Evolutionary conservation across 1,284 basidiomycete genomes (phyloP).

Genomic region (Heterobasidion occidentale): DNA sequence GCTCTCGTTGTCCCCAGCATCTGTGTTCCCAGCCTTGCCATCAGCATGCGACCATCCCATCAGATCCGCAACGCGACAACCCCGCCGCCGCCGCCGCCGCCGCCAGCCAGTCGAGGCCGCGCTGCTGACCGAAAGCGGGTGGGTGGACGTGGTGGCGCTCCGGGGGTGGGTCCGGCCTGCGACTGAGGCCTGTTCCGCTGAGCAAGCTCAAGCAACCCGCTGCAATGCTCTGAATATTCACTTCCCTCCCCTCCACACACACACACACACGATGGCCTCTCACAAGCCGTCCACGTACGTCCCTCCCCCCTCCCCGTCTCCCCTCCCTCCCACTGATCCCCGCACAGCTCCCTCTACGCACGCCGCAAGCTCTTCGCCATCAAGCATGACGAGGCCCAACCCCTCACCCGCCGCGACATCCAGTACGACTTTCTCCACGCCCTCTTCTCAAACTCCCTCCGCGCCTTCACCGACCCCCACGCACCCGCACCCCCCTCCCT

Average conservation of each 20-base stretch:
- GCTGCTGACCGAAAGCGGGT: background rate
- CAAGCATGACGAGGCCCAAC: conserved; percentile 54
- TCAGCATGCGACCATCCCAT: no score
- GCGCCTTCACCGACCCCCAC: conserved; percentile 39
- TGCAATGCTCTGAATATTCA: background rate
- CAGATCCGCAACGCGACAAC: no score
- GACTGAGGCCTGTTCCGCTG: background rate
- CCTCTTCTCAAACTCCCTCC: conserved; percentile 59
- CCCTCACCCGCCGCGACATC: conserved; percentile 57
- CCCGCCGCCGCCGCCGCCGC: no score
- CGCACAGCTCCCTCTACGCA: conserved; percentile 26
- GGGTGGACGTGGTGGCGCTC: no score
- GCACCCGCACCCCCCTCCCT: conserved; percentile 17
- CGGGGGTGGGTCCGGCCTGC: background rate
- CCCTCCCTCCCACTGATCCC: background rate
- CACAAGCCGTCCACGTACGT: conserved; percentile 10
- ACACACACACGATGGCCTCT: conserved; percentile 12
- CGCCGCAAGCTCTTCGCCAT: conserved; percentile 36
- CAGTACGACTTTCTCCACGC: conserved; percentile 68
- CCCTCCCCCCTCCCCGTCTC: background rate
- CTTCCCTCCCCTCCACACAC: background rate
- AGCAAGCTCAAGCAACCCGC: background rate
- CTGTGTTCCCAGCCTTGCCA: no score
- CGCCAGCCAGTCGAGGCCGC: no score
- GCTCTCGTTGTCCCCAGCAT: no score